Percentiles rank a stretch among this genome's conserved stretches.
phyloP scores from a whole-genome alignment of 257 asterid genomes.

The Craterostigma plantagineum region DNA sequence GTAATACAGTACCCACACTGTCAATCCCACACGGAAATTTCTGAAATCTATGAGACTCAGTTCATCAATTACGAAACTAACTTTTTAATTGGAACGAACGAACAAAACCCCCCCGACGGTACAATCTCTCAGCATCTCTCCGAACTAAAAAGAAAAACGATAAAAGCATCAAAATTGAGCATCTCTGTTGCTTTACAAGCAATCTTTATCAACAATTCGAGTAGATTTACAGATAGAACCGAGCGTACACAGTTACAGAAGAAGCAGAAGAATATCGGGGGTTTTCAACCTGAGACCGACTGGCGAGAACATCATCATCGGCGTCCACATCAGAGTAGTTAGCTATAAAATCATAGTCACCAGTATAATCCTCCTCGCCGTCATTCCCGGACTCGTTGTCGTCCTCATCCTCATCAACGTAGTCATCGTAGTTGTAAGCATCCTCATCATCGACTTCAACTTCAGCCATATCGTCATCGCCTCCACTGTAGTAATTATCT shows the following conservation, averaged over 20 bases:
- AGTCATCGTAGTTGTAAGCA: slow-evolving; percentile 15
- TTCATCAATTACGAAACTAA: background rate
- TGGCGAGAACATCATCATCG: slow-evolving; percentile 25
- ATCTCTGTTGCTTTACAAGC: no score
- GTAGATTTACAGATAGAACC: no score
- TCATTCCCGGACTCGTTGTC: slow-evolving; percentile 17
- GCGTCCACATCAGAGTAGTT: slow-evolving; percentile 35
- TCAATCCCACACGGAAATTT: no score
- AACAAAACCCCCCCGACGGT: no score
- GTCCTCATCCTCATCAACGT: slow-evolving; percentile 22
- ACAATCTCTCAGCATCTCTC: no score
- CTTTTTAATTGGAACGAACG: no score
- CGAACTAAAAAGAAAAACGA: no score
- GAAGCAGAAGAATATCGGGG: no score
- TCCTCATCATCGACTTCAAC: slow-evolving; percentile 20
- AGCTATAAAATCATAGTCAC: slow-evolving; percentile 44
- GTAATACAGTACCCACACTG: background rate
- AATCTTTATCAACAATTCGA: no score
- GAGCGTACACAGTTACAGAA: no score
- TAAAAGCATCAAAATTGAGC: no score
- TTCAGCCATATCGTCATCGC: slow-evolving; percentile 21
- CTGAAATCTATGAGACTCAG: slow-evolving; percentile 4
- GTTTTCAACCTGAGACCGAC: slow-evolving; percentile 51
- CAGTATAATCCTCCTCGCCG: slow-evolving; percentile 35
- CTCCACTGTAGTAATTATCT: slow-evolving; percentile 59